Evolutionary conservation across 768 basidiomycete species (phyloP).

Genomic region (Punctularia strigosozonata): DNA sequence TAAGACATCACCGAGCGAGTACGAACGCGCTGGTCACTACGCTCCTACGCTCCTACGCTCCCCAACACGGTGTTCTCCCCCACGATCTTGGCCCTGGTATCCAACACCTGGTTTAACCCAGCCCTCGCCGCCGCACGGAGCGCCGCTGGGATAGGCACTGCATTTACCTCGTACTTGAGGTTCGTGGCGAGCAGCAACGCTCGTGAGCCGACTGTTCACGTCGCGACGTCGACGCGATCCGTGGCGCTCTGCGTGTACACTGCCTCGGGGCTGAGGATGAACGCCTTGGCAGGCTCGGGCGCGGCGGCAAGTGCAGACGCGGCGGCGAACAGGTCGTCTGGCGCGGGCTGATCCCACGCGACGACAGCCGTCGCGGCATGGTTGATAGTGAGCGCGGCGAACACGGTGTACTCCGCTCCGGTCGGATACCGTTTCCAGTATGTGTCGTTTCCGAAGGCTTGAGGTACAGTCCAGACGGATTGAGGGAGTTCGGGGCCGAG

Average conservation of each 20-base stretch:
- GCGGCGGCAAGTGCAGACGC: conserved; percentile 22
- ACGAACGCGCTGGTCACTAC: conserved; percentile 16
- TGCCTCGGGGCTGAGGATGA: conserved; percentile 18
- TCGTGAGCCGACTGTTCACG: conserved; percentile 19
- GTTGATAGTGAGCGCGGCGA: conserved; percentile 56
- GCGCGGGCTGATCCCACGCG: conserved; percentile 30
- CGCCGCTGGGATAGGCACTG: conserved; percentile 9
- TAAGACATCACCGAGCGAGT: conserved; percentile 9
- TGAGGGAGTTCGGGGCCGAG: conserved; percentile 61
- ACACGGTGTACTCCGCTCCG: conserved; percentile 56
- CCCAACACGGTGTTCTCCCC: conserved; percentile 11
- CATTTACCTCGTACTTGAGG: conserved; percentile 14
- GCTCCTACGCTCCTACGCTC: too few relatives aligned
- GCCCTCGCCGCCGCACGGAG: conserved; percentile 5
- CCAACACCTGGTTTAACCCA: conserved; percentile 11
- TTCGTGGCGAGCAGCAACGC: conserved; percentile 24
- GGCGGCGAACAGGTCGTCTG: conserved; percentile 23
- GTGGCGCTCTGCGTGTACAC: conserved; percentile 11
- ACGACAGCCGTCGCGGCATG: conserved; percentile 40
- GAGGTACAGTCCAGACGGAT: conserved; percentile 71
- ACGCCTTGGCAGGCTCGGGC: conserved; percentile 16
- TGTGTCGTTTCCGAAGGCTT: conserved; percentile 56
- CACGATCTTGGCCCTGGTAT: conserved; percentile 14
- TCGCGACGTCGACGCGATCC: conserved; percentile 19
- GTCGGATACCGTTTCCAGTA: conserved; percentile 57